Percentiles rank a stretch among this genome's conserved stretches.
Evolutionary conservation across 148 eudicot genomes (phyloP).

Genomic region (Fagopyrum homotropicum): DNA sequence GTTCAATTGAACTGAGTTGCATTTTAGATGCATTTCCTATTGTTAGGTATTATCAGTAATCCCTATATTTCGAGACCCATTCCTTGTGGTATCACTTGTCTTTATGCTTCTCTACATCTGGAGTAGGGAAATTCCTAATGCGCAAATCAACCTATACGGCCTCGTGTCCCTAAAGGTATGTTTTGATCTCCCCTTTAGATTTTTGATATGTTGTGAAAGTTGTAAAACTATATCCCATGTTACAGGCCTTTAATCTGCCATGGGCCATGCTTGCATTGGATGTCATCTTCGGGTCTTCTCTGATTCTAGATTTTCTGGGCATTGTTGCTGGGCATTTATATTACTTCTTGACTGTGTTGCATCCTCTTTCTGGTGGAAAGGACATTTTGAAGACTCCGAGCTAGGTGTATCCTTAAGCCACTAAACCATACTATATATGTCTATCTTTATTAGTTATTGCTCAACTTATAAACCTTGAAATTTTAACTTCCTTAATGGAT

Average conservation of each 20-base stretch:
- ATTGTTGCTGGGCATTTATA: conserved; percentile 91
- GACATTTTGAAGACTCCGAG: conserved; percentile 68
- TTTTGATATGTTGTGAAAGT: background rate
- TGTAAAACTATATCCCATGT: background rate
- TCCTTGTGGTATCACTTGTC: conserved; percentile 83
- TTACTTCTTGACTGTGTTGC: conserved; percentile 92
- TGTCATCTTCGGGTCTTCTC: conserved; percentile 83
- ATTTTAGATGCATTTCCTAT: background rate
- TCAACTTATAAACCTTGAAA: background rate
- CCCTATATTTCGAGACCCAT: conserved; percentile 42
- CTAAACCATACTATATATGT: background rate
- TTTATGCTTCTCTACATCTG: conserved; percentile 97
- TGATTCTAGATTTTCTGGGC: conserved; percentile 71
- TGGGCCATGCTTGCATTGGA: conserved; percentile 97
- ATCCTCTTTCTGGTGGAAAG: conserved; percentile 90
- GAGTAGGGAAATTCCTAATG: conserved; percentile 95
- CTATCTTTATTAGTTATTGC: background rate
- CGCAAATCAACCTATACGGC: conserved; percentile 78
- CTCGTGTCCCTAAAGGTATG: conserved; percentile 77
- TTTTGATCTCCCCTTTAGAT: background rate
- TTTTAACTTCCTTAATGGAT: conserved; percentile 38
- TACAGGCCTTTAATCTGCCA: conserved; percentile 94
- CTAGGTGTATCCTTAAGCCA: conserved; percentile 76
- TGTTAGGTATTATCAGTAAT: conserved; percentile 64
- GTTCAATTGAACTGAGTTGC: background rate